Evolutionary conservation across 257 asterid species (phyloP).

Genomic region (Solanum pennellii): DNA sequence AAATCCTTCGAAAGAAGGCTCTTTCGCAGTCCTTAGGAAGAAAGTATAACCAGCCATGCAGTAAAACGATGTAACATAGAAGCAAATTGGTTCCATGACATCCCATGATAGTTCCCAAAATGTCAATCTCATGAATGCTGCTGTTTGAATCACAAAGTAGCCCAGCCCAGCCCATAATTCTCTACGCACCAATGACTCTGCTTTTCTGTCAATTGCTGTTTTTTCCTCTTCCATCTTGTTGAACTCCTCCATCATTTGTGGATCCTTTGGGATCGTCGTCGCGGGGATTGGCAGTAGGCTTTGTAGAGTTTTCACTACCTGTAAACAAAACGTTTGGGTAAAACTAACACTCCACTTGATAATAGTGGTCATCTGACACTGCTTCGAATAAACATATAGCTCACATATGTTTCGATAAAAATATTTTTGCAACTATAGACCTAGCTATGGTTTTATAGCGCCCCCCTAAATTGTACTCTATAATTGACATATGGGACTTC

Average conservation of each 20-base stretch:
- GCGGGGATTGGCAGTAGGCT: neutral
- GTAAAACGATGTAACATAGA: constrained; percentile 34
- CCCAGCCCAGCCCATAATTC: constrained; percentile 51
- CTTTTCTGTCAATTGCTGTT: constrained; percentile 32
- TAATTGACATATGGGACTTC: neutral
- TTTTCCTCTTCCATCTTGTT: constrained; percentile 32
- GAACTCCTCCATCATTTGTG: constrained; percentile 21
- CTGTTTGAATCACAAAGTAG: constrained; percentile 24
- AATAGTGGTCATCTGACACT: neutral
- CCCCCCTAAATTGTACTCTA: neutral
- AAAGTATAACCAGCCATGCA: constrained; percentile 42
- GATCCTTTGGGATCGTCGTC: constrained; percentile 2
- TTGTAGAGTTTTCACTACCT: constrained; percentile 14
- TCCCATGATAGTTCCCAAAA: constrained; percentile 76
- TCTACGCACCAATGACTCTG: constrained; percentile 47
- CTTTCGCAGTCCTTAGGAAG: constrained; percentile 45
- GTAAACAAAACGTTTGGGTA: neutral
- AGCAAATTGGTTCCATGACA: constrained; percentile 71
- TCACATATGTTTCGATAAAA: too few relatives aligned
- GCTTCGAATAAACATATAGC: neutral
- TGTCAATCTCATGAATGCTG: constrained; percentile 48
- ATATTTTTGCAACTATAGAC: neutral
- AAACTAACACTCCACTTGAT: neutral
- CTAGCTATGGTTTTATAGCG: neutral
- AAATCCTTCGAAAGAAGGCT: constrained; percentile 53